Evolutionary conservation across 176 grass and related monocot genomes (phyloP).

Genomic region (Musa itinerans): DNA sequence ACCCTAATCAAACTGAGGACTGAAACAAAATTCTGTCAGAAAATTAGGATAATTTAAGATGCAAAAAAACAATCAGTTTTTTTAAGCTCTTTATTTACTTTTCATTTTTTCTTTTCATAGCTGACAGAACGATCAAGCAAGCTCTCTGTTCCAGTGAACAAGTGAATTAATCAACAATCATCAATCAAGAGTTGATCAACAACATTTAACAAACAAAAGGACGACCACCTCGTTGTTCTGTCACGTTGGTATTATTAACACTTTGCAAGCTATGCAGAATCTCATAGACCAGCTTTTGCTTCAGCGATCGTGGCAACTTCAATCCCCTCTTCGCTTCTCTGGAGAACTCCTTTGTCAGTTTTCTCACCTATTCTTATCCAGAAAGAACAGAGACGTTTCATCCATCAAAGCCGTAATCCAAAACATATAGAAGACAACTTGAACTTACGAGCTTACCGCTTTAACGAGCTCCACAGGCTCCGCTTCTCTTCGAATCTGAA

Average conservation of each 20-base stretch:
- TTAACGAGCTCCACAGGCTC: slow-evolving; percentile 61
- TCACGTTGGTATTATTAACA: slow-evolving; percentile 32
- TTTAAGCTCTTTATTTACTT: not conserved
- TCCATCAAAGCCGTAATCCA: not conserved
- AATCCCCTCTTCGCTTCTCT: slow-evolving; percentile 46
- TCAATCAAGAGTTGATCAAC: not conserved
- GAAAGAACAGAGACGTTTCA: slow-evolving; percentile 7
- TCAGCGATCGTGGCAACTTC: slow-evolving; percentile 48
- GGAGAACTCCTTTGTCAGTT: slow-evolving; percentile 35
- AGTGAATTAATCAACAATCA: not conserved
- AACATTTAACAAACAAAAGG: not conserved
- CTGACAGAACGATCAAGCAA: not conserved
- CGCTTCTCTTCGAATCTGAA: slow-evolving; percentile 55
- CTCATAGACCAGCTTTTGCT: slow-evolving; percentile 59
- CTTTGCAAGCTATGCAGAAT: slow-evolving; percentile 36
- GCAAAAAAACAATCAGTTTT: not conserved
- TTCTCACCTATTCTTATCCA: slow-evolving; percentile 43
- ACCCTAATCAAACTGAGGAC: not conserved
- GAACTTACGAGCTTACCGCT: slow-evolving; percentile 34
- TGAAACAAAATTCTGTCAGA: not conserved
- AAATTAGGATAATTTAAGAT: not conserved
- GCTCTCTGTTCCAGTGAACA: not conserved
- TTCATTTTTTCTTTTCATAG: not conserved
- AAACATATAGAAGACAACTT: slow-evolving; percentile 15
- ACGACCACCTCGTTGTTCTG: slow-evolving; percentile 57